Conservation (phyloP, 1,284 basidiomycete genomes). For the Naganishia liquefaciens region DNA sequence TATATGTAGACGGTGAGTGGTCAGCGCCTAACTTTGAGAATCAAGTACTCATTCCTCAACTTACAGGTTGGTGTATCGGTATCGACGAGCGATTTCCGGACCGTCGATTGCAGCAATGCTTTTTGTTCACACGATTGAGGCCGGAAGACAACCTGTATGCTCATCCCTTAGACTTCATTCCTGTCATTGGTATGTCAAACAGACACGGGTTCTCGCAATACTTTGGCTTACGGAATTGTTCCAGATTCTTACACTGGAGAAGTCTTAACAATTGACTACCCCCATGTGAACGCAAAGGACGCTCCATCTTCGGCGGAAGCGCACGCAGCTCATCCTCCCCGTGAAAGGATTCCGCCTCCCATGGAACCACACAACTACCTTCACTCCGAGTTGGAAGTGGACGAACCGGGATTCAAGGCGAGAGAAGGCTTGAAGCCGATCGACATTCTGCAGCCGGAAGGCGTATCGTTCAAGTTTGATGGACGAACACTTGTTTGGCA, state of each 20-base stretch:
- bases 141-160: conserved; percentile 54
- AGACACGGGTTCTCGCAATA: neutral
- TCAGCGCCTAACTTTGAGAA: conserved; percentile 4
- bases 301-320: conserved; percentile 42
- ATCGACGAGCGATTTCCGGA: conserved; percentile 55
- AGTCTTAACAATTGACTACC: conserved; percentile 49
- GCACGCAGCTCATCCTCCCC: conserved; percentile 38
- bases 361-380: conserved; percentile 63
- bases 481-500: conserved; percentile 83
- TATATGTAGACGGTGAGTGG: conserved; percentile 52
- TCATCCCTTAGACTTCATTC: conserved; percentile 46
- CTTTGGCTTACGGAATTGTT: too few species aligned
- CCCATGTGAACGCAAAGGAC: conserved; percentile 40
- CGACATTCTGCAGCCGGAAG: conserved; percentile 80
- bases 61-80: conserved; percentile 54
- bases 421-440: conserved; percentile 77
- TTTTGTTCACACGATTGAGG: conserved; percentile 53
- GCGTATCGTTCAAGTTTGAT: conserved; percentile 81
- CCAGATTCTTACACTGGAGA: conserved; percentile 24
- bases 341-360: conserved; percentile 54
- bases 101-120: conserved; percentile 53
- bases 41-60: neutral
- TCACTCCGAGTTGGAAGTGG: conserved; percentile 65
- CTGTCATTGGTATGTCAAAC: conserved; percentile 44
- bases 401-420: conserved; percentile 60